Base-by-base conservation (phyloP, 2,329 filamentous ascomycete species). In the Neonectria faginata region DNA sequence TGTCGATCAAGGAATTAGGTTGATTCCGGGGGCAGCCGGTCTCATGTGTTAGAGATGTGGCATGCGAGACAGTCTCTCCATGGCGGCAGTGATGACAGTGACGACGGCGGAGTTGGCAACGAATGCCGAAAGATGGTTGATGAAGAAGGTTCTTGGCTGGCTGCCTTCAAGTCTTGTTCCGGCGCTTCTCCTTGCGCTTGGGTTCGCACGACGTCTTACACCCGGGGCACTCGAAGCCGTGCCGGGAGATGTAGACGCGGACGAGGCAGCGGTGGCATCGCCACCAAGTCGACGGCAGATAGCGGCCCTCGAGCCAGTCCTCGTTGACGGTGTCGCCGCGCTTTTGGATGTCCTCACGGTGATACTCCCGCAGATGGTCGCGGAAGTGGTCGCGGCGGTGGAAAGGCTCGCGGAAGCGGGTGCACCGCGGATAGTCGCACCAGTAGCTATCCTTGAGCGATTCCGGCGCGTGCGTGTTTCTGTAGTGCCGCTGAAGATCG, bases 351-450 rank as follows among this genome's bases (percentile, higher is more conserved):
- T 87, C 85, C 70, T 89, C 86, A 59, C 79, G 79, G 78, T 89
- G 86, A 66, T 79, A 86, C 50, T 85, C 82, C 33, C 86, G 82
- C 41, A 86, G 80, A 72, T 89, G 86, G 62, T 87, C 85, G 41
- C 86, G 81, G 72, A 82, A 86, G 75, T 88, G 86, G 66, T 89
- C 86, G 33, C 83, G 81, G 36, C 86, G 82, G 68, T 80, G 79
- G 70, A 88, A 88, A 2, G 85, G 82, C 2, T 80, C 76, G 6
- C 73, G 72, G 29, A 75, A 76, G 8, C 86, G 82, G 25, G 74
- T 64, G 72, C 86, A 88, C 56, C 74, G 78, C 18, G 77, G 74
- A 69, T 87, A 87, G 78, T 88, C 86, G 75, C 86, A 89, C 20
- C 73, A 75, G 70, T 79, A 85, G 18, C 78, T 74, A 12, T 80